Percentiles rank a stretch among this genome's conserved stretches.
Conservation (phyloP, 78 protist genomes). For the Monocercomonoides exilis region DNA sequence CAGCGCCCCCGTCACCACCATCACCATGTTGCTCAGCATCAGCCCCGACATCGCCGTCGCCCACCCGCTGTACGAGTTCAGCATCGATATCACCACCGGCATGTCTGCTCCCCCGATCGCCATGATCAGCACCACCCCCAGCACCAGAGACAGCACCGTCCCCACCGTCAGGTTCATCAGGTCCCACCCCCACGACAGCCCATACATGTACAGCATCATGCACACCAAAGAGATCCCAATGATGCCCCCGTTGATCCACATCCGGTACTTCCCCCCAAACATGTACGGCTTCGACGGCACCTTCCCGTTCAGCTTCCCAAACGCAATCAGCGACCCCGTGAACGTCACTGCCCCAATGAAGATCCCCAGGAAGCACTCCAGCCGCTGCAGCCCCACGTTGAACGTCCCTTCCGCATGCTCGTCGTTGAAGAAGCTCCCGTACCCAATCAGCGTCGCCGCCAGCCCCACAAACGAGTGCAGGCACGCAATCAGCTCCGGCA, state of each 20-base stretch:
- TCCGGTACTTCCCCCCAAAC: background rate
- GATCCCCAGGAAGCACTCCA: background rate
- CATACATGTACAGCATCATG: constrained; percentile 21
- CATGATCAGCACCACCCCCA: constrained; percentile 64
- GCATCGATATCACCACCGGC: constrained; percentile 93
- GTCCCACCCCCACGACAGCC: background rate
- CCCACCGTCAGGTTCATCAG: background rate
- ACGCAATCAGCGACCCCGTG: constrained; percentile 87
- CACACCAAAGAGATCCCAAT: constrained; percentile 32
- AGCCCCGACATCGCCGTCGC: constrained; percentile 70
- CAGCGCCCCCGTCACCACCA: constrained; percentile 83
- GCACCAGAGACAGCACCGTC: constrained; percentile 37
- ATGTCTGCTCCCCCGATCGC: constrained; percentile 95
- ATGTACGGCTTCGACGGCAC: constrained; percentile 22
- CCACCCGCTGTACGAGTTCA: constrained; percentile 90
- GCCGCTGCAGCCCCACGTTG: background rate
- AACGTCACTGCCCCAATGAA: constrained; percentile 62
- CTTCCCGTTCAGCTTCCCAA: constrained; percentile 70
- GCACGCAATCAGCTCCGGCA: constrained; percentile 49
- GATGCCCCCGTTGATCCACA: constrained; percentile 28
- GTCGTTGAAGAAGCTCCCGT: background rate
- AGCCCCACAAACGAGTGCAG: constrained; percentile 59
- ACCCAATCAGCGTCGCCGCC: constrained; percentile 46
- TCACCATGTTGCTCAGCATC: constrained; percentile 60
- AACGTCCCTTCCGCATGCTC: background rate